Evolutionary conservation across 768 basidiomycete species (phyloP).

Genomic region (Phanerodontia chrysosporium): DNA sequence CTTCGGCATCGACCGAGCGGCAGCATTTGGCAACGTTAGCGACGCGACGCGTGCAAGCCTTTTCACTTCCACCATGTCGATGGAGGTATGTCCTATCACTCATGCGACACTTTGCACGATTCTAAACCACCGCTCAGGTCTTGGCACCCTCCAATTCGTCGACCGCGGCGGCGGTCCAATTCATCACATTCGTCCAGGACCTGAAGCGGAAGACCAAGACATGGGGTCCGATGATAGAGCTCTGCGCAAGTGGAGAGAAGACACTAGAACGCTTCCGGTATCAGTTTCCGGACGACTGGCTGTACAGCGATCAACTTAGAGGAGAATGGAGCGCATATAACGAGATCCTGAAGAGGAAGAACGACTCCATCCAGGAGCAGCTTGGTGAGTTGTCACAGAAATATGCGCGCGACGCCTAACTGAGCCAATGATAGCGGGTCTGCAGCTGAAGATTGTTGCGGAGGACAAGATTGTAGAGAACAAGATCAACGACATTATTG

Average conservation of each 20-base stretch:
- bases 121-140: constrained; percentile 19
- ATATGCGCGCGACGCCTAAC: not conserved
- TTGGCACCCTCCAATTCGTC: constrained; percentile 80
- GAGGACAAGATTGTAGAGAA: constrained; percentile 98
- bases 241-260: constrained; percentile 94
- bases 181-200: constrained; percentile 99
- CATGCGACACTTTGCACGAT: not conserved
- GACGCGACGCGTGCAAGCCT: constrained; percentile 23
- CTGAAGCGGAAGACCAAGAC: constrained; percentile 93
- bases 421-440: constrained; percentile 55
- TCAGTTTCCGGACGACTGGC: constrained; percentile 96
- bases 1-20: constrained; percentile 9
- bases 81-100: constrained; percentile 26
- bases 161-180: constrained; percentile 96
- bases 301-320: constrained; percentile 96
- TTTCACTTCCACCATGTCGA: constrained; percentile 22
- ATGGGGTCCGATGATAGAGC: constrained; percentile 96
- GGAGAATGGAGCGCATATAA: constrained; percentile 99
- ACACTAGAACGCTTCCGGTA: constrained; percentile 95
- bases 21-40: constrained; percentile 11
- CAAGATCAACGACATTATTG: constrained; percentile 85
- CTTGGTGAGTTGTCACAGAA: constrained; percentile 56
- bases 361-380: constrained; percentile 97
- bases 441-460: constrained; percentile 99
- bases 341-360: constrained; percentile 96